These are phyloP conservation scores for Kalanchoe fedtschenkoi DNA, from an alignment of 164 flowering plant genomes.

Conservation along the genomic window DNA sequence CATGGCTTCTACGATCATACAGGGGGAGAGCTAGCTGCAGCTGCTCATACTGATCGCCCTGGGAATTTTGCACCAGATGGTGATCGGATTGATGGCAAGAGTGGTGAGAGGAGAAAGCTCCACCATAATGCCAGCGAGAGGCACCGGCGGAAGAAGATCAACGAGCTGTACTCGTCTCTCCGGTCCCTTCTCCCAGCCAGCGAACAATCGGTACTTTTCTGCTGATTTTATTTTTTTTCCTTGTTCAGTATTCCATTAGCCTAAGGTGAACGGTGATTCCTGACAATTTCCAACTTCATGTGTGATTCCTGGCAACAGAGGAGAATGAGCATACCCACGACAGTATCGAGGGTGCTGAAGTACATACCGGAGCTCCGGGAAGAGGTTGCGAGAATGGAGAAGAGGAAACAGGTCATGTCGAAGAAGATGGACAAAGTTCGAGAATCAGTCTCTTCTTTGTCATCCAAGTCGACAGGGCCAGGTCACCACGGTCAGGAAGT, in stretches of 20 bases:
- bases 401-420: slow-evolving; percentile 1
- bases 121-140: slow-evolving; percentile 75
- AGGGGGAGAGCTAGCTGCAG: background rate
- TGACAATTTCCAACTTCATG: background rate
- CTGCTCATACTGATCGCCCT: background rate
- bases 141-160: slow-evolving; percentile 59
- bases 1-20: background rate
- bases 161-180: slow-evolving; percentile 40
- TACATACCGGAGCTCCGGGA: slow-evolving; percentile 11
- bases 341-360: slow-evolving; percentile 9
- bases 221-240: background rate
- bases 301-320: background rate
- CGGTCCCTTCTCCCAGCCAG: slow-evolving; percentile 50
- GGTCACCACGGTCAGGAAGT: background rate
- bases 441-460: background rate
- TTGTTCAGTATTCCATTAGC: background rate
- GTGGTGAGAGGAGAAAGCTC: slow-evolving; percentile 30
- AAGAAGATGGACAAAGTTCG: background rate
- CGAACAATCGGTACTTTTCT: slow-evolving; percentile 35
- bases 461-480: background rate
- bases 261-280: background rate
- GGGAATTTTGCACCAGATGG: background rate
- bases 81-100: background rate
- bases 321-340: slow-evolving; percentile 11
- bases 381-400: slow-evolving; percentile 6